phyloP scores from a whole-genome alignment of 306 rosid species.

The Rosa lucieae region DNA sequence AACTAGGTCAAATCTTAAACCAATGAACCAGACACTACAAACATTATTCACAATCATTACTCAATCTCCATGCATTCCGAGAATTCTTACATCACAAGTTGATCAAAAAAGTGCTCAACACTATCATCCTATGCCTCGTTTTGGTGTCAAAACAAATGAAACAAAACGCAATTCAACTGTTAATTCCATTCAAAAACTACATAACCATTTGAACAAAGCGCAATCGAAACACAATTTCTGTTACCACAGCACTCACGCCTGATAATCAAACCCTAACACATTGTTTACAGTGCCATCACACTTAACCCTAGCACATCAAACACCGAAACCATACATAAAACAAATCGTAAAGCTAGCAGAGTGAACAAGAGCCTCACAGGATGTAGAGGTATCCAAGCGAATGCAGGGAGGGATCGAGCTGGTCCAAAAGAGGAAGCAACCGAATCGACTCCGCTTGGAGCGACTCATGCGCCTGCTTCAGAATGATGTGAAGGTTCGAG shows the following conservation, averaged over 20 bases:
- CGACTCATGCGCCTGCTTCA: slow-evolving; percentile 63
- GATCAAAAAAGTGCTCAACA: background rate
- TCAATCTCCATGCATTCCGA: background rate
- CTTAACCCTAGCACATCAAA: slow-evolving; percentile 14
- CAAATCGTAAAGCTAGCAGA: background rate
- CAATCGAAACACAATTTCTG: background rate
- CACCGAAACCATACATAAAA: background rate
- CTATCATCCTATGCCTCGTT: background rate
- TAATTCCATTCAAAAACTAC: background rate
- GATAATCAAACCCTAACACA: slow-evolving; percentile 12
- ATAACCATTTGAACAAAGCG: background rate
- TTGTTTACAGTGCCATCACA: background rate
- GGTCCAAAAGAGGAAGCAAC: slow-evolving; percentile 47
- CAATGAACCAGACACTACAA: background rate
- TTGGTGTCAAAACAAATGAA: background rate
- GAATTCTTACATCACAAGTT: background rate
- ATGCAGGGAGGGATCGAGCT: slow-evolving; percentile 67
- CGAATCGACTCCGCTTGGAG: slow-evolving; percentile 59
- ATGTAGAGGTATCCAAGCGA: slow-evolving; percentile 78
- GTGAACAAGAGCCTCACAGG: slow-evolving; percentile 40
- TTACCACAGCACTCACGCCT: background rate
- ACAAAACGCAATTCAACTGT: background rate
- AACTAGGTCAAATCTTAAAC: background rate
- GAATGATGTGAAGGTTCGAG: slow-evolving; percentile 57
- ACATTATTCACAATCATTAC: background rate